Conservation (phyloP, 257 asterid genomes). For the Handroanthus guayacan region DNA sequence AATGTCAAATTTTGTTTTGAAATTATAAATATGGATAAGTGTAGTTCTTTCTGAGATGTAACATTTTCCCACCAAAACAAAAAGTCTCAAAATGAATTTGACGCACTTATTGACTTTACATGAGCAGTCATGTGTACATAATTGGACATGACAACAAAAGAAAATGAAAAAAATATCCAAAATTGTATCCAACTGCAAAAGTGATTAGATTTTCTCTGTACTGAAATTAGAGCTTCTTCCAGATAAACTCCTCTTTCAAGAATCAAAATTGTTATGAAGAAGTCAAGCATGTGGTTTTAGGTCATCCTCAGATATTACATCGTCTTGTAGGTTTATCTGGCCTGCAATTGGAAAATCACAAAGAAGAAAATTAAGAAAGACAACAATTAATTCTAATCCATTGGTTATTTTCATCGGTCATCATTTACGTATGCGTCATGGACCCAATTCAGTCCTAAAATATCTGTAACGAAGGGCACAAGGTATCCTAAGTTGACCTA, state of each 20-base stretch:
- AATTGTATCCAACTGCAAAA: constrained; percentile 42
- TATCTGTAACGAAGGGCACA: no score
- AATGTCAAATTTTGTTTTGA: not conserved
- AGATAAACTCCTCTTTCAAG: constrained; percentile 30
- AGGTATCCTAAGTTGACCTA: no score
- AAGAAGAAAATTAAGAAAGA: not conserved
- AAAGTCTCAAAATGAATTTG: not conserved
- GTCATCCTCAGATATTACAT: constrained; percentile 61
- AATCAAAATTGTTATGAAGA: constrained; percentile 31
- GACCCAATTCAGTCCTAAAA: no score
- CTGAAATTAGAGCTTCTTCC: constrained; percentile 35
- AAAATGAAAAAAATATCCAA: constrained; percentile 27
- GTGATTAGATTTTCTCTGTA: constrained; percentile 44
- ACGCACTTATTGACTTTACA: constrained; percentile 17
- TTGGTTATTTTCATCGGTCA: no score
- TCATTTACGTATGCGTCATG: no score
- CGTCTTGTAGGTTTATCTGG: constrained; percentile 61
- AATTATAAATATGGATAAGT: not conserved
- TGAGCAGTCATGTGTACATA: constrained; percentile 8
- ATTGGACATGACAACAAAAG: constrained; percentile 16
- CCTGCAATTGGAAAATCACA: constrained; percentile 50
- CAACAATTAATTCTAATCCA: not conserved
- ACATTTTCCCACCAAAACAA: constrained; percentile 9
- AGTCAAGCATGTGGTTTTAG: constrained; percentile 47
- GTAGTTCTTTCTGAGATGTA: not conserved